Evolutionary conservation across 2,329 filamentous ascomycete genomes (phyloP).

Genomic region (Penicillium sp.): DNA sequence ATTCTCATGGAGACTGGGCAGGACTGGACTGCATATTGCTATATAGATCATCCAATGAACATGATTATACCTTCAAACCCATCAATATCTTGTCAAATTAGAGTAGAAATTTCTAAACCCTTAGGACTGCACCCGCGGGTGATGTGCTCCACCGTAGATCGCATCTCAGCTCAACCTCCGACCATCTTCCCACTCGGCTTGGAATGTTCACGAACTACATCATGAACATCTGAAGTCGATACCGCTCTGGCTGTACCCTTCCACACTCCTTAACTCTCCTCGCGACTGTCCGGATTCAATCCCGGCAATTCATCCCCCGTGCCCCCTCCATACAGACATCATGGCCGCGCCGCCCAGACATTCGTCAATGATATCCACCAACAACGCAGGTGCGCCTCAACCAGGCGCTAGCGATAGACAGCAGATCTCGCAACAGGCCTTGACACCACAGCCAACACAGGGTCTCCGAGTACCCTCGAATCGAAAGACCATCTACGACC

Average conservation of each 20-base stretch:
- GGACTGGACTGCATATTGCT: neutral
- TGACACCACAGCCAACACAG: conserved; percentile 45
- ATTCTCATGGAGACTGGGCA: neutral
- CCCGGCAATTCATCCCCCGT: neutral
- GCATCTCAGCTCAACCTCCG: conserved; percentile 8
- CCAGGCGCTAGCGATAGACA: conserved; percentile 23
- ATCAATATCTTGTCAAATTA: neutral
- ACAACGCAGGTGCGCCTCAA: conserved; percentile 24
- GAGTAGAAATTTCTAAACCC: neutral
- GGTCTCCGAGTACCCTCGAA: conserved; percentile 83
- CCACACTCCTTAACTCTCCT: neutral
- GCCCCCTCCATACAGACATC: neutral
- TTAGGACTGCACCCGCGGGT: conserved; percentile 14
- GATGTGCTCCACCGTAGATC: conserved; percentile 29
- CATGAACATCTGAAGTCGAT: neutral
- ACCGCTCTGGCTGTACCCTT: neutral
- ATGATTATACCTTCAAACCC: neutral
- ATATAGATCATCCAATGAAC: neutral
- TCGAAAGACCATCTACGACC: conserved; percentile 97
- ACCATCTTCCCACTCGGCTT: conserved; percentile 1
- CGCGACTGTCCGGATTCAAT: neutral
- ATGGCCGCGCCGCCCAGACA: conserved; percentile 35
- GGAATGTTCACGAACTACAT: neutral
- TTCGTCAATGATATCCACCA: conserved; percentile 33
- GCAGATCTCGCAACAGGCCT: conserved; percentile 43